Percentiles rank a stretch among this genome's conserved stretches.
Conservation (phyloP, 805 yeast species). For the Lipomyces starkeyi region DNA sequence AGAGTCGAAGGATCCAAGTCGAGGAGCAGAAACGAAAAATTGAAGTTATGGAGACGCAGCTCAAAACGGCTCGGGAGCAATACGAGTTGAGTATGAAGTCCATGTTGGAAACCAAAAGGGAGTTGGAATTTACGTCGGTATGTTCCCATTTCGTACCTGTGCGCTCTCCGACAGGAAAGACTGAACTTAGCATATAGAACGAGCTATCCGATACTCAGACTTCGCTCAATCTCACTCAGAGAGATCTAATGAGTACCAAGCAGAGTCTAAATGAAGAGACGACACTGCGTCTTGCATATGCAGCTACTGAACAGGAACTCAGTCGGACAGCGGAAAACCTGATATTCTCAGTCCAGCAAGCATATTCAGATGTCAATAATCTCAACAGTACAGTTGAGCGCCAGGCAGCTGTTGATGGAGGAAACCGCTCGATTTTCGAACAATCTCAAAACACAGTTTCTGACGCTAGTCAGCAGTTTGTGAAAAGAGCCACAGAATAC, state of each 20-base stretch:
- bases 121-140: conserved; percentile 32
- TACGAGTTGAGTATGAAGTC: conserved; percentile 49
- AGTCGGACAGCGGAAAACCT: conserved; percentile 40
- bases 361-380: conserved; percentile 35
- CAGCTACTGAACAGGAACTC: conserved; percentile 43
- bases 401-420: conserved; percentile 24
- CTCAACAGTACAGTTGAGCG: conserved; percentile 38
- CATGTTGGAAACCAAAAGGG: conserved; percentile 39
- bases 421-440: conserved; percentile 24
- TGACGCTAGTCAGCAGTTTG: conserved; percentile 59
- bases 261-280: conserved; percentile 38
- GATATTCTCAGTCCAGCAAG: conserved; percentile 37
- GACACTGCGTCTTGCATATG: conserved; percentile 41
- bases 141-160: not conserved
- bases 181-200: conserved; percentile 12
- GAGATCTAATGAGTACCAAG: conserved; percentile 28
- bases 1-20: conserved; percentile 56
- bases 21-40: conserved; percentile 59
- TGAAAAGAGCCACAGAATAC: conserved; percentile 56
- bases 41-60: conserved; percentile 56
- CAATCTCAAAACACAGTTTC: conserved; percentile 48
- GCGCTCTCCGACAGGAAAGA: not conserved
- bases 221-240: conserved; percentile 30
- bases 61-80: conserved; percentile 51
- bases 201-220: conserved; percentile 35